Percentiles rank a stretch among this genome's conserved stretches.
phyloP scores from a whole-genome alignment of 1,284 basidiomycete species.

The Boletellus deceptivus region DNA sequence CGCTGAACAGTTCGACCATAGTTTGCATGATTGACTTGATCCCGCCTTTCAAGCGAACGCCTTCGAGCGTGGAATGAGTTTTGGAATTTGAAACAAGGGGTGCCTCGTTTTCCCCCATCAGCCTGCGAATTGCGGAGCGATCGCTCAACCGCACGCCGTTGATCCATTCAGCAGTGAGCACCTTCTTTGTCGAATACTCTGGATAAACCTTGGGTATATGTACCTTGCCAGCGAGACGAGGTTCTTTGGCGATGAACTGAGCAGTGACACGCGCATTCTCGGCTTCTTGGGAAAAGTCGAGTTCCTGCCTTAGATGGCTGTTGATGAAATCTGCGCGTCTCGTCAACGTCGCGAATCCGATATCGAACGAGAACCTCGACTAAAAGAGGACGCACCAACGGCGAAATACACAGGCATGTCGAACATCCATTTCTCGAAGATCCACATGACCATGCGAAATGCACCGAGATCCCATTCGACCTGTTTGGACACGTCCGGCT shows the following conservation, averaged over 20 bases:
- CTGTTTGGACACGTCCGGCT: constrained; percentile 82
- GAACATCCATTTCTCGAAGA: constrained; percentile 72
- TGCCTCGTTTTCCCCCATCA: constrained; percentile 52
- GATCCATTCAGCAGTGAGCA: constrained; percentile 89
- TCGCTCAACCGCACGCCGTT: constrained; percentile 80
- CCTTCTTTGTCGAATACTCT: constrained; percentile 68
- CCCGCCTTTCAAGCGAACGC: constrained; percentile 56
- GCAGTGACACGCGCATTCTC: constrained; percentile 63
- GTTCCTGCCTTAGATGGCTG: constrained; percentile 77
- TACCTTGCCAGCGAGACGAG: constrained; percentile 66
- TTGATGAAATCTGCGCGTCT: constrained; percentile 66
- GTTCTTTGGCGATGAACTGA: constrained; percentile 58
- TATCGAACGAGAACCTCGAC: neutral
- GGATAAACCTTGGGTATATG: constrained; percentile 79
- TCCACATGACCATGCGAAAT: constrained; percentile 68
- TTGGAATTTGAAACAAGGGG: constrained; percentile 4
- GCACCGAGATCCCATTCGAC: constrained; percentile 79
- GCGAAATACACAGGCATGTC: constrained; percentile 76
- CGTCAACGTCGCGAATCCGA: neutral
- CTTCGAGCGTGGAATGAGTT: constrained; percentile 17
- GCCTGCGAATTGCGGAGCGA: constrained; percentile 47
- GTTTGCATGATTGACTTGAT: constrained; percentile 69
- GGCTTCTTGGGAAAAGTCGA: constrained; percentile 78
- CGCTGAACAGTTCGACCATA: constrained; percentile 80
- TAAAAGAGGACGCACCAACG: constrained; percentile 47